These are phyloP conservation scores for Polychaeton citri DNA, from an alignment of 2,329 filamentous ascomycete genomes.

Conservation along the genomic window DNA sequence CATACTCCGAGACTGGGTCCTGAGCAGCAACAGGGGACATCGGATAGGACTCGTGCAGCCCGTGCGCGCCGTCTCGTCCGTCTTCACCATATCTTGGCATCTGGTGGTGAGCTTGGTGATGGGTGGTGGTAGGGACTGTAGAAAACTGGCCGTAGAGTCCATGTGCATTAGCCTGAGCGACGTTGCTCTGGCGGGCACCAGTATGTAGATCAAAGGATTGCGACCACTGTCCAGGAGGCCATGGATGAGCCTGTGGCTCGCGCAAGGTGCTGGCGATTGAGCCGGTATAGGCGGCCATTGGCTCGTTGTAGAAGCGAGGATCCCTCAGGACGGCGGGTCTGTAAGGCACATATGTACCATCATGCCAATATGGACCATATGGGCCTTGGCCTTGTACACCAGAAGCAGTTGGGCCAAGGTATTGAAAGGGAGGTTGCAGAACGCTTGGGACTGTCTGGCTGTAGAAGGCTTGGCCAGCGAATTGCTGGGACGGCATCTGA, in stretches of 20 bases:
- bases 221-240: constrained; percentile 6
- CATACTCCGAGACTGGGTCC: constrained; percentile 20
- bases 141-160: background rate
- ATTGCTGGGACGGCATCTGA: constrained; percentile 36
- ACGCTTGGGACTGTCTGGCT: constrained; percentile 42
- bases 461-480: constrained; percentile 15
- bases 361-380: constrained; percentile 51
- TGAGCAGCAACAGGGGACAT: background rate
- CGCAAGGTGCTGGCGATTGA: constrained; percentile 7
- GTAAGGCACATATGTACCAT: constrained; percentile 49
- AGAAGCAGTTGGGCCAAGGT: constrained; percentile 45
- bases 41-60: background rate
- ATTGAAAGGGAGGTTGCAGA: constrained; percentile 45
- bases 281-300: constrained; percentile 6
- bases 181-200: background rate
- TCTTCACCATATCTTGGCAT: constrained; percentile 2
- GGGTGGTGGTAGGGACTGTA: background rate
- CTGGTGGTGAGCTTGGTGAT: constrained; percentile 7
- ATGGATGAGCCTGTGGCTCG: constrained; percentile 4
- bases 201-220: background rate
- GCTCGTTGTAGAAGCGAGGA: constrained; percentile 28
- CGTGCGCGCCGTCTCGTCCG: background rate
- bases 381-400: constrained; percentile 41
- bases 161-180: background rate
- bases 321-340: constrained; percentile 45